These are phyloP conservation scores for Trichoderma asperelloides DNA, from an alignment of 495 filamentous ascomycete species.

Conservation along the genomic window DNA sequence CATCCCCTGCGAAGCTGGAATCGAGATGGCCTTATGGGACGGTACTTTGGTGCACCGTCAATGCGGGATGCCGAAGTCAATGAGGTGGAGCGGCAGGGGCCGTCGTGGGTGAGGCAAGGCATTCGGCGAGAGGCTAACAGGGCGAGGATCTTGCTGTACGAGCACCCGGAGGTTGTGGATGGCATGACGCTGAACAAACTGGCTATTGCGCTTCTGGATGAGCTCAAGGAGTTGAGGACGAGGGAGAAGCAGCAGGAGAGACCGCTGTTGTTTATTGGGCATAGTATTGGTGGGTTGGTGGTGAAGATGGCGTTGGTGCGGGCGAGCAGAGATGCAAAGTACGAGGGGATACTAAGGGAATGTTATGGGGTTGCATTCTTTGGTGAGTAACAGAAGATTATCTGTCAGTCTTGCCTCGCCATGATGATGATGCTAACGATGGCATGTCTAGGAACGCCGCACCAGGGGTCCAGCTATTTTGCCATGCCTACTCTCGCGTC, in stretches of 20 bases:
- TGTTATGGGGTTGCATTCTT: constrained; percentile 58
- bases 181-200: constrained; percentile 40
- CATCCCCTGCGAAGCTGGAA: constrained; percentile 37
- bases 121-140: constrained; percentile 28
- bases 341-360: constrained; percentile 38
- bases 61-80: constrained; percentile 17
- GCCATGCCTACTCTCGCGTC: constrained; percentile 46
- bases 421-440: background rate
- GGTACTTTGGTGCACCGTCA: constrained; percentile 22
- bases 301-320: constrained; percentile 47
- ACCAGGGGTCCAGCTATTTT: constrained; percentile 57
- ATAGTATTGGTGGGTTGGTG: constrained; percentile 57
- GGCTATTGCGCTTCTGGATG: constrained; percentile 40
- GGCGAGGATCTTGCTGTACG: constrained; percentile 47
- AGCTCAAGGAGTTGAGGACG: constrained; percentile 2
- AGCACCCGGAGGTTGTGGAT: constrained; percentile 41
- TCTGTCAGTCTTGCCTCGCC: background rate
- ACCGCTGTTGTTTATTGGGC: constrained; percentile 55
- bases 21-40: constrained; percentile 25
- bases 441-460: constrained; percentile 40
- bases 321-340: constrained; percentile 30
- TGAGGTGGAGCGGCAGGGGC: constrained; percentile 21
- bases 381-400: constrained; percentile 23
- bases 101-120: constrained; percentile 33
- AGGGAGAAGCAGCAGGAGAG: constrained; percentile 28